A percentile compares a stretch with the other conserved stretches of the same genome.
Evolutionary conservation across 768 basidiomycete species (phyloP).

Genomic region (Mycena capillaripes): DNA sequence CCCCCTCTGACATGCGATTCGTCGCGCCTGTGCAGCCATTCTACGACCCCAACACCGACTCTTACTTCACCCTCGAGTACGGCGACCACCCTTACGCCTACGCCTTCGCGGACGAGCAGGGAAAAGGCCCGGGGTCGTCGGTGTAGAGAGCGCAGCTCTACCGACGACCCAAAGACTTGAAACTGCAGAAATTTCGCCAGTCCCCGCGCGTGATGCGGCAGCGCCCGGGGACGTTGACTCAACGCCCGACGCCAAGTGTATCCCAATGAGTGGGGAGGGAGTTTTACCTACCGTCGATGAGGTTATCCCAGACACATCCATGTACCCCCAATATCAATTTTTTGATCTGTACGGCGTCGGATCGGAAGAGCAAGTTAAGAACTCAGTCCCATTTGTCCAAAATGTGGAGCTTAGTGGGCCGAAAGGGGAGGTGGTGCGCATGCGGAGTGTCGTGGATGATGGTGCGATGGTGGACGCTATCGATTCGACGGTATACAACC

Average conservation of each 20-base stretch:
- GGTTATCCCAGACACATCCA: conserved; percentile 7
- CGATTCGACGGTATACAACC: neutral
- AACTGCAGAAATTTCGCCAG: neutral
- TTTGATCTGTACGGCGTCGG: conserved; percentile 28
- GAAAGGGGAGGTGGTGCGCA: conserved; percentile 15
- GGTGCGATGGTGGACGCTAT: neutral
- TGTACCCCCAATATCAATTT: neutral
- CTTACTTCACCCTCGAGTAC: neutral
- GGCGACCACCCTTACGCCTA: neutral
- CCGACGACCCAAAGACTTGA: neutral
- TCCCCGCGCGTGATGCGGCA: conserved; percentile 24
- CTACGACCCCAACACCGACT: neutral
- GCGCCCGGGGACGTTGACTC: conserved; percentile 10
- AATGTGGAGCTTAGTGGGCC: neutral
- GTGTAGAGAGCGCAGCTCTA: conserved; percentile 14
- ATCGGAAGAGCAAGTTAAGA: neutral
- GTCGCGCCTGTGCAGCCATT: conserved; percentile 10
- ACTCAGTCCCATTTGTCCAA: conserved; percentile 19
- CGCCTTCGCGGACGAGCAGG: conserved; percentile 6
- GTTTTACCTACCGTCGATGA: neutral
- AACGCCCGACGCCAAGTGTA: conserved; percentile 8
- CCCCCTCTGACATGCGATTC: neutral
- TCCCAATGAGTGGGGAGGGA: conserved; percentile 4
- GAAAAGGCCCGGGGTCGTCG: conserved; percentile 30
- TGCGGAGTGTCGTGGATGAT: conserved; percentile 18